A percentile compares a stretch with the other conserved stretches of the same genome.
Evolutionary conservation across 208 protist species (phyloP).

Genomic region (Acanthamoeba polyphaga): DNA sequence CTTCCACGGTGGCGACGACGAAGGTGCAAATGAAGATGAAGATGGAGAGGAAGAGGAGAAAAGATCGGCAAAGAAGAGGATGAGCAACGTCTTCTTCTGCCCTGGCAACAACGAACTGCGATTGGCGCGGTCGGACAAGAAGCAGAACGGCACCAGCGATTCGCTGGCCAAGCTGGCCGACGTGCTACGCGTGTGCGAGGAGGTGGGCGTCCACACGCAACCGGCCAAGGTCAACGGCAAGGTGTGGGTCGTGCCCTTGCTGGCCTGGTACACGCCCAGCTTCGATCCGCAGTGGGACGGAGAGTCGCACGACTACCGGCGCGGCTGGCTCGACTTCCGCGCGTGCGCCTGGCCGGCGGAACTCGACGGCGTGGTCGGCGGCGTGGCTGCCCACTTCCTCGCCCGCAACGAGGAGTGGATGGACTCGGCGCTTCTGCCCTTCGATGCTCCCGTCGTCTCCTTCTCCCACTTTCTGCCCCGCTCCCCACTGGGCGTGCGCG

Average conservation of each 20-base stretch:
- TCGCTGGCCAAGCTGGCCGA: conserved; percentile 55
- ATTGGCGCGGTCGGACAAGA: neutral
- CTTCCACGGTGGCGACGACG: neutral
- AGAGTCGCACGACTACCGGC: neutral
- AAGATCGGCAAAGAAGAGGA: neutral
- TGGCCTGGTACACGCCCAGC: conserved; percentile 52
- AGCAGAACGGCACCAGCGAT: neutral
- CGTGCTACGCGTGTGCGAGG: conserved; percentile 45
- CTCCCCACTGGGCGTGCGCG: neutral
- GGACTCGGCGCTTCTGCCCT: neutral
- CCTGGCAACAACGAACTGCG: conserved; percentile 70
- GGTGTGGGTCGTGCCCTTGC: conserved; percentile 61
- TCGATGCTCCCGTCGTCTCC: conserved; percentile 11
- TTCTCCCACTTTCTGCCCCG: conserved; percentile 68
- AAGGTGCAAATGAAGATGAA: no score
- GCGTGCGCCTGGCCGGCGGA: conserved; percentile 21
- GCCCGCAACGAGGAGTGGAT: conserved; percentile 8
- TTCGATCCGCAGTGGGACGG: conserved; percentile 63
- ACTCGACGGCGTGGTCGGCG: neutral
- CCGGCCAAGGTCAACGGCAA: conserved; percentile 54
- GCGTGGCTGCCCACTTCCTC: conserved; percentile 23
- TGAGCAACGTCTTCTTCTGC: conserved; percentile 69
- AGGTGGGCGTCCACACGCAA: conserved; percentile 35
- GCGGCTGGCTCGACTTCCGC: conserved; percentile 66
- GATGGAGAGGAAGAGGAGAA: neutral